Conservation (phyloP, 2,329 filamentous ascomycete genomes). For the Colletotrichum sp. region DNA sequence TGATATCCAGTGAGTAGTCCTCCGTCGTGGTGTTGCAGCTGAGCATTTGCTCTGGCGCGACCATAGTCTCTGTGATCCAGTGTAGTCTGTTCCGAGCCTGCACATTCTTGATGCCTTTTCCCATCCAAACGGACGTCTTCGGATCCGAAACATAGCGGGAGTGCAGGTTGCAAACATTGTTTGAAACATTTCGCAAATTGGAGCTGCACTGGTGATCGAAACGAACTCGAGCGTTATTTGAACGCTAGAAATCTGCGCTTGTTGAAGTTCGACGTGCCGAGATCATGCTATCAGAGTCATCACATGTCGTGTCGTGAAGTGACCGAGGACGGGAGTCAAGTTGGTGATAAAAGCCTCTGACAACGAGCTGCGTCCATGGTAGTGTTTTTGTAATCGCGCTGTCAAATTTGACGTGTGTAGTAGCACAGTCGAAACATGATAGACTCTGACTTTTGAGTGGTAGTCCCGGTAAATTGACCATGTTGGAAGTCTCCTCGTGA, state of each 20-base stretch:
- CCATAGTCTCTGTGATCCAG: not conserved
- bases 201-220: not conserved
- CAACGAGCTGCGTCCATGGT: not conserved
- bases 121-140: not conserved
- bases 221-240: not conserved
- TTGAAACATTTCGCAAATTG: not conserved
- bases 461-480: not conserved
- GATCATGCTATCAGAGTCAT: not conserved
- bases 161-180: not conserved
- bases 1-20: not conserved
- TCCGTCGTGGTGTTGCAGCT: not conserved
- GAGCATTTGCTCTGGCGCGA: not conserved
- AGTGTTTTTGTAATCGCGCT: not conserved
- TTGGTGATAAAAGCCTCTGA: not conserved
- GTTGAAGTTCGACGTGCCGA: not conserved
- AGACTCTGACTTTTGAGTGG: not conserved
- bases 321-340: not conserved
- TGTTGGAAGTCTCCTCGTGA: not conserved
- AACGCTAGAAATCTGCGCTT: not conserved
- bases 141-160: not conserved
- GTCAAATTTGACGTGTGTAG: not conserved
- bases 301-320: not conserved
- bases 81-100: rapidly evolving
- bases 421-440: not conserved
- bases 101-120: not conserved